Evolutionary conservation across 768 basidiomycete species (phyloP), one percentile per base, ranked within the genome.

Genomic region (Suillus placidus): DNA sequence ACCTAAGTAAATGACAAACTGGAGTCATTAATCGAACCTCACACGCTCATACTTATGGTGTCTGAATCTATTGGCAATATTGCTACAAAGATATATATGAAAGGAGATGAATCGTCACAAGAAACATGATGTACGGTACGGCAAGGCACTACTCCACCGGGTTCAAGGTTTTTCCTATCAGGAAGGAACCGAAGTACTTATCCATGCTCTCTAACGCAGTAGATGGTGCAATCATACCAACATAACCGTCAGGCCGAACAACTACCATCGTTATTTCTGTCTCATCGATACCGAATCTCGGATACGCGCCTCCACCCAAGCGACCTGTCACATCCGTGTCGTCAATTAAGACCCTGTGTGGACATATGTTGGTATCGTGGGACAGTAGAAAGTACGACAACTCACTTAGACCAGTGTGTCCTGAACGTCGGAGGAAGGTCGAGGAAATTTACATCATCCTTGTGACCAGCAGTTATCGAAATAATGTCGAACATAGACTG

Each of bases 321-420:
- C 62, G 71, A 2, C 82, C 83, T 18, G 73, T 76, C 38, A 82
- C 67, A 66, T 87, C 83, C 2, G 69, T 74, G 62, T 88, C 88
- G 64, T 92, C 90, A 12, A 88, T 78, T 37, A 87, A 78, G 9
- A 88, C 84, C 73, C 90, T 91, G 42, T 12, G 18, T 32, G 12
- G 8, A 32, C 45, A 45, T 20, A 18, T 9, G 30, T 72, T 32
- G 64, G 38, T 37, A 38, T 16, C 26, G 9, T 35, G 26, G 47
- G 45, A 45, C 1, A 8, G 3, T 10, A 32, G 16, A 66, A 9
- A 66, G 10, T 14, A 55, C 2, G 52, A 40, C 18, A 63, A 78
- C 76, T 49, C 42, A 82, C 81, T 80, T 81, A 26, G 79, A 73
- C 82, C 82, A 83, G 60, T 84, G 83, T 13, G 73, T 57, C 62